Evolutionary conservation across 495 filamentous ascomycete species (phyloP).

Genomic region (Elasticomyces elasticus): DNA sequence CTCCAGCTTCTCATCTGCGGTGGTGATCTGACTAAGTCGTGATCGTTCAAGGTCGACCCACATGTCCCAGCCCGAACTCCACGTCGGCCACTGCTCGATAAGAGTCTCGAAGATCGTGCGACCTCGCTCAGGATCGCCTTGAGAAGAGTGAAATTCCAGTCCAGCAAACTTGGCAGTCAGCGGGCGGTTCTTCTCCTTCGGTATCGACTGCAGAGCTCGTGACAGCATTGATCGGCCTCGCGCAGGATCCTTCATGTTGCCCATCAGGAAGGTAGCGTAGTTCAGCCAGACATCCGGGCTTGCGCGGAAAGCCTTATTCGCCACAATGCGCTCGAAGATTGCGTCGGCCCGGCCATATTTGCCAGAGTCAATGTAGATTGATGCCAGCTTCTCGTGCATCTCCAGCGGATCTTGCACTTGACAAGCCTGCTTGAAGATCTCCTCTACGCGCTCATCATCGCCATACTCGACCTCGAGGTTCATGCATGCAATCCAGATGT

Average conservation of each 20-base stretch:
- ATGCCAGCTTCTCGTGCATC: constrained; percentile 79
- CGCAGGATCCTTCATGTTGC: constrained; percentile 53
- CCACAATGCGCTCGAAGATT: constrained; percentile 74
- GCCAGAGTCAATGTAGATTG: constrained; percentile 85
- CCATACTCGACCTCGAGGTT: constrained; percentile 92
- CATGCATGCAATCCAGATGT: constrained; percentile 86
- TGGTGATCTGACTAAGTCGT: neutral
- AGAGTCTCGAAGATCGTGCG: constrained; percentile 90
- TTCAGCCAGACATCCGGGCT: constrained; percentile 78
- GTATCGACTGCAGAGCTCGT: constrained; percentile 77
- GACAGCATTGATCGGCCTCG: constrained; percentile 71
- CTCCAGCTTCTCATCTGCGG: constrained; percentile 41
- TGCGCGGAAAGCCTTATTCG: constrained; percentile 67
- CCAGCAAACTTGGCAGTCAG: constrained; percentile 80
- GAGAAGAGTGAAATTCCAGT: constrained; percentile 74
- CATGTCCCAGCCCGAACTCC: constrained; percentile 85
- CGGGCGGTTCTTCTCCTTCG: constrained; percentile 56
- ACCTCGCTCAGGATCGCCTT: constrained; percentile 81
- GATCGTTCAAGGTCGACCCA: constrained; percentile 69
- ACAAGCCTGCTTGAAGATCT: constrained; percentile 84
- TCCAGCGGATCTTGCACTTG: constrained; percentile 87
- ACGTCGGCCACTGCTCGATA: constrained; percentile 73
- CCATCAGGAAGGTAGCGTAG: constrained; percentile 86
- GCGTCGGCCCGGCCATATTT: constrained; percentile 84
- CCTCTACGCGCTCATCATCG: constrained; percentile 70